Base-by-base conservation (phyloP, 2,329 filamentous ascomycete genomes). In the Pseudogymnoascus sp. region DNA sequence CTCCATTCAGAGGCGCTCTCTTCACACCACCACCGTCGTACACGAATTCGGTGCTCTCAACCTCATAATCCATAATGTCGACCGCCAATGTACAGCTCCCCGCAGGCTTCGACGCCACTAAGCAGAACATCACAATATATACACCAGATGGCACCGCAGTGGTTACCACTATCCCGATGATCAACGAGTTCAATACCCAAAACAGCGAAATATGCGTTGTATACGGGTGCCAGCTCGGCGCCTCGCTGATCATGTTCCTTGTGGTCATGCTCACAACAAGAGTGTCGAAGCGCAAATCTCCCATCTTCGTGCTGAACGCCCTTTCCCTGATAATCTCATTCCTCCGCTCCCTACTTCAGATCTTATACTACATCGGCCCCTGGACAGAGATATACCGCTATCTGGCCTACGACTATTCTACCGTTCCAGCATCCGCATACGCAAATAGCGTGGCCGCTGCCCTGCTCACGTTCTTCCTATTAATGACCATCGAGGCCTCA, bases 261-360 rank as follows among this genome's bases (percentile, higher is more conserved):
- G 75, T 86, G 26, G 78, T 89, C 2, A 70, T 83, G 8, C 75
- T 88, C 26, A 75, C 88, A 65, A 87, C 86, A 6, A 79, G 77
- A 64, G 72, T 77, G 1, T 80, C 84, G 66, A 88, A 87, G 73
- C 80, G 83, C 60, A 76, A 75, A 60, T 84, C 82, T 1, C 72
- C 77, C 0, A 77, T 89, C 59, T 89, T 87, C 75, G 71, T 82
- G 66, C 77, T 87, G 71, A 89, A 89, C 68, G 68, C 76, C 21
- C 65, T 80, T 16, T 82, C 85, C 12, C 75, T 90, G 23, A 47
- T 81, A 45, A 71, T 83, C 67, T 83, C 86, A 68, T 75, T 79
- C 62, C 73, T 82, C 54, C 81, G 84, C 36, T 76, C 75, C 61
- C 70, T 81, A 37, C 73, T 85, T 26, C 75, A 77, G 62, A 75